Conservation (phyloP, 192 early-diverging fungal genomes). For the Rhizophlyctis rosea region DNA sequence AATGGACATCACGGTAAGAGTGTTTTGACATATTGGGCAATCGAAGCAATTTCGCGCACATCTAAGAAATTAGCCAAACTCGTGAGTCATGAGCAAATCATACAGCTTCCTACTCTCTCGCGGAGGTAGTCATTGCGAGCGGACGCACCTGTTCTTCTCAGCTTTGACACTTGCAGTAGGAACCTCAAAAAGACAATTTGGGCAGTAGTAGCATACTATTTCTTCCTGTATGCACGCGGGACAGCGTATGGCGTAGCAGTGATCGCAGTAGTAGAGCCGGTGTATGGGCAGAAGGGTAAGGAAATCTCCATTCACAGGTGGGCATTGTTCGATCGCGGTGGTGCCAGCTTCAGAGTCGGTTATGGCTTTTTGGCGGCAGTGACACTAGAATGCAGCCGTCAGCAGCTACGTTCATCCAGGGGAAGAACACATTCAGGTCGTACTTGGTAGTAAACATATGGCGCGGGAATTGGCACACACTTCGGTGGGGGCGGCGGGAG, state of each 20-base stretch:
- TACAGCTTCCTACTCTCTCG: not conserved
- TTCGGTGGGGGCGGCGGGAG: not conserved
- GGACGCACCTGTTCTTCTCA: constrained; percentile 77
- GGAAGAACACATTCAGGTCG: too few relatives aligned
- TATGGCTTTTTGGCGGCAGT: not conserved
- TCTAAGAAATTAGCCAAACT: constrained; percentile 35
- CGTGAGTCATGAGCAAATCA: not conserved
- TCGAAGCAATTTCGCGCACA: constrained; percentile 93
- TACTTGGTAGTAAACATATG: not conserved
- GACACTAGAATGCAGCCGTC: not conserved
- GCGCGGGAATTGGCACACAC: not conserved
- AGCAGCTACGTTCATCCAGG: too few relatives aligned
- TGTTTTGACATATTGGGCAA: constrained; percentile 82
- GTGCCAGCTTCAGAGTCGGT: not conserved
- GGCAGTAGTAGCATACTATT: constrained; percentile 88
- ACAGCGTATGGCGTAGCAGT: constrained; percentile 81
- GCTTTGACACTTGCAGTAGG: constrained; percentile 93
- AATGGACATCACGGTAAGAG: constrained; percentile 63
- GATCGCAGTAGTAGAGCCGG: constrained; percentile 83
- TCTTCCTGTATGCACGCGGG: constrained; percentile 79
- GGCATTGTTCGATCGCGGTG: not conserved
- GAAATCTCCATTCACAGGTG: constrained; percentile 10
- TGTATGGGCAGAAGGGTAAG: constrained; percentile 25
- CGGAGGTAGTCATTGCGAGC: not conserved
- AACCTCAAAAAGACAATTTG: constrained; percentile 95